A percentile compares a stretch with the other conserved stretches of the same genome.
Evolutionary conservation across 805 yeast genomes (phyloP).

Genomic region (Cyberlindnera bimundalis): DNA sequence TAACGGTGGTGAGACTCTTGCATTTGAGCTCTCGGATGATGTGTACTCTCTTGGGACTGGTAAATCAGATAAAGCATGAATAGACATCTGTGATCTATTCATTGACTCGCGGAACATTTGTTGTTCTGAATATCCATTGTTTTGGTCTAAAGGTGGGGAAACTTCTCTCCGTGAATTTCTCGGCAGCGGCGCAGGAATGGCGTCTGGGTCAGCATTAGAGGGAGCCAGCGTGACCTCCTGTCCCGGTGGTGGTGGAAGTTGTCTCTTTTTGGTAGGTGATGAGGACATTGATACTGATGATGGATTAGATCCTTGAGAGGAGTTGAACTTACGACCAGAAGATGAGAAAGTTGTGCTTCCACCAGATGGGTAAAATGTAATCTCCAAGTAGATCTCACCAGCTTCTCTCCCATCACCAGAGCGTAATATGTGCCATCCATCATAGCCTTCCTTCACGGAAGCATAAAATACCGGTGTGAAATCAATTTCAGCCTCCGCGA

Average conservation of each 20-base stretch:
- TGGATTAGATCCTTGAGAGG: conserved; percentile 9
- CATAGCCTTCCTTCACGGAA: conserved; percentile 70
- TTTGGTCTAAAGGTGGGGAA: conserved; percentile 1
- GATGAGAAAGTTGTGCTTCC: conserved; percentile 17
- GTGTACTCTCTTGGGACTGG: conserved; percentile 19
- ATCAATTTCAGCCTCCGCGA: conserved; percentile 79
- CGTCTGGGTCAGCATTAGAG: conserved; percentile 1
- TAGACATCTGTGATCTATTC: conserved; percentile 13
- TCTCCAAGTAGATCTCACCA: conserved; percentile 84
- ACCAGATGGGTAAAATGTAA: conserved; percentile 77
- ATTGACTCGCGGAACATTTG: conserved; percentile 5
- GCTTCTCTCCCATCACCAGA: conserved; percentile 66
- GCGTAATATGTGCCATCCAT: conserved; percentile 75
- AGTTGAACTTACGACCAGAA: conserved; percentile 3
- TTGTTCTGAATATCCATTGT: neutral
- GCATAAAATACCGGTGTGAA: conserved; percentile 68
- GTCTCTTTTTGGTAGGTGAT: conserved; percentile 23
- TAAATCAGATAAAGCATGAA: conserved; percentile 25
- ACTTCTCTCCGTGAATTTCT: conserved; percentile 7
- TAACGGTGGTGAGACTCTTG: neutral
- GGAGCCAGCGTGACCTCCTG: conserved; percentile 3
- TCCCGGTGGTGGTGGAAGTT: conserved; percentile 30
- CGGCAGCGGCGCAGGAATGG: conserved; percentile 26
- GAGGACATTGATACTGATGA: conserved; percentile 6
- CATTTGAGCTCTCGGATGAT: too few relatives aligned